Base-by-base conservation (phyloP, 192 early-diverging fungal species). In the Coemansia reversa region DNA sequence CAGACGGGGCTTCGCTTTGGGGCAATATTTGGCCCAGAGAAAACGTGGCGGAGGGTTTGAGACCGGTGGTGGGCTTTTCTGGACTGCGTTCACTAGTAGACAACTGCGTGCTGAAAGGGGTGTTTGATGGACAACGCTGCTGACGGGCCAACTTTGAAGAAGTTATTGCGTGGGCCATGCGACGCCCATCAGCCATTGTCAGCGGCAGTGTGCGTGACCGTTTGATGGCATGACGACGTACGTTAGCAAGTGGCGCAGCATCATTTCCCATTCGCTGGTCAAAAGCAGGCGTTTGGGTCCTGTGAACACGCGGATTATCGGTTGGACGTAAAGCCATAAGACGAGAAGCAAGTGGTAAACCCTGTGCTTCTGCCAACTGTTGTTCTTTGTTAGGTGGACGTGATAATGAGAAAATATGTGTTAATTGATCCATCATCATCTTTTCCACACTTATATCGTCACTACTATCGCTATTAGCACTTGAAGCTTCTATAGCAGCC, bases 321-420 rank as follows among this genome's bases (percentile, higher is more conserved):
- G 7, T 28, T 14, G 29, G 55, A 1, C 19, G 58, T 51, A 29
- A n/a, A 1, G 66, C 32, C 39, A 76, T 42, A 11, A 80, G 53
- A 5, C 65, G 67, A 39, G 77, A 80, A 2, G 77, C 70, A 14
- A 80, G 58, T 24, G 77, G 77, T 49, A 80, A 58, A 4, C 77
- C 77, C 56, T 80, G 77, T 16, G 68, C 55, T 57, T 80, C 77
- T 24, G 77, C 77, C 62, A 80, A 32, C 58, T 73, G 71, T 65
- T 74, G 77, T 42, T 61, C 51, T 1, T 58, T 48, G 65, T 42
- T 47, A 2, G 70, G 70, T 32, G 71, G 65, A 16, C 62, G 51
- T 5, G 72, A 66, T 5, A 73, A 65, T 35, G 62, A 61, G 57
- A 80, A 80, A 11, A 80, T 66, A n/a, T 57, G 68, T 60, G 69